Evolutionary conservation across 2,329 filamentous ascomycete genomes (phyloP), one percentile per base, ranked within the genome.

Genomic region (Fonsecaea nubica): DNA sequence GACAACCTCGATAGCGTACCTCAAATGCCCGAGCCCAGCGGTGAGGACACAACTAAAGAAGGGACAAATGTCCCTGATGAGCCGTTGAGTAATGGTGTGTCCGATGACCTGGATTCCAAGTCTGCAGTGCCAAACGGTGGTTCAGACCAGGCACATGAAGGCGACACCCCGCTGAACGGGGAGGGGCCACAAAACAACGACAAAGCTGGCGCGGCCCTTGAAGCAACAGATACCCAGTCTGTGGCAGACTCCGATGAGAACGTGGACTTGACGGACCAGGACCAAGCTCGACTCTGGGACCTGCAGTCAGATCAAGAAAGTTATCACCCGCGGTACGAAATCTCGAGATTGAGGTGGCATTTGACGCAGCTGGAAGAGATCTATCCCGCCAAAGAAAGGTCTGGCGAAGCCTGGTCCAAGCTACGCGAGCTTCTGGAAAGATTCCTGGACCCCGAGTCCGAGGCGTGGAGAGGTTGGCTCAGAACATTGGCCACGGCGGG

Each of bases 301-400:
- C 8, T 50, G 7, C 45, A 50, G 45, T 21, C 5, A 25, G 45
- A 25, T 25, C 13, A 12, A 10, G 45, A 50, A 2, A 5, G 2
- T 7, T 50, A 5, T 21, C 18, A 9, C 7, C 18, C 45, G 1
- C 45, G 45, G 45, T 50, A 50, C 45, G 45, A 50, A 50, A 25
- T 50, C 12, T 25, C 45, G 12, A 50, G 45, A 50, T 10, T 50
- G 45, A 50, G 18, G 45, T 50, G 45, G 45, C 45, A 50, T 50
- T 50, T 50, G 45, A 50, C 45, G 10, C 45, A 50, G 15, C 45
- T 50, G 8, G 45, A 50, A 50, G 45, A 50, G 4, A 25, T 50
- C 18, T 50, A 50, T 50, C 45, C 45, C 18, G 45, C 45, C 45
- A 50, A 25, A 3, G 45, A 50, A 25, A 50, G 45, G 45, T 50